phyloP scores from a whole-genome alignment of 495 filamentous ascomycete species.

The Penicillium silybi region DNA sequence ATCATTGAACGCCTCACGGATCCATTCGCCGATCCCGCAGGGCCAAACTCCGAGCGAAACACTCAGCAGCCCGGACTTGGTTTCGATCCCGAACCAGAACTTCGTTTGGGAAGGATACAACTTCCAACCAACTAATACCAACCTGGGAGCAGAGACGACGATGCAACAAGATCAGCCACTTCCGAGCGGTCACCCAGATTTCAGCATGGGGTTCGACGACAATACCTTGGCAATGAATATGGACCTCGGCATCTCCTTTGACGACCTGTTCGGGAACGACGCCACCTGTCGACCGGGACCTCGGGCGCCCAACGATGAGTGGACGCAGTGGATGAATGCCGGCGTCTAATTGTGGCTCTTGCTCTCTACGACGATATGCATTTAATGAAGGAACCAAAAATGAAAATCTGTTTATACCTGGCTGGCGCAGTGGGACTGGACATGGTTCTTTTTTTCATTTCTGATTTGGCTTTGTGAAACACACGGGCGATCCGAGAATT shows the following conservation, averaged over 20 bases:
- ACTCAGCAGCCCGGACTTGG: constrained; percentile 42
- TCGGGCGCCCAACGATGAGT: constrained; percentile 34
- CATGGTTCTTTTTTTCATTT: constrained; percentile 2
- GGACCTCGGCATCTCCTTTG: constrained; percentile 39
- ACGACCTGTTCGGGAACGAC: constrained; percentile 42
- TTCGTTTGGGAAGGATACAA: constrained; percentile 45
- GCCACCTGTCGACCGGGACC: constrained; percentile 18
- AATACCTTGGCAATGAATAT: constrained; percentile 30
- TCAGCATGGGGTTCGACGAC: constrained; percentile 32
- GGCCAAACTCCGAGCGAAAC: constrained; percentile 31
- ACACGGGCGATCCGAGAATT: background rate
- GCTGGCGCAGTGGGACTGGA: constrained; percentile 8
- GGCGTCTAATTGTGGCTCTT: constrained; percentile 5
- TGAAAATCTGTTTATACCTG: constrained; percentile 23
- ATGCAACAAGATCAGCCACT: constrained; percentile 18
- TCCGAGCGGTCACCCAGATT: constrained; percentile 18
- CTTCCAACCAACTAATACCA: constrained; percentile 24
- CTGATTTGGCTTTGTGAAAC: constrained; percentile 1
- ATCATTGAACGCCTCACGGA: constrained; percentile 24
- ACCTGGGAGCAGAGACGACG: constrained; percentile 13
- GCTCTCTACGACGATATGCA: constrained; percentile 22
- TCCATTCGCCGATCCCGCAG: constrained; percentile 36
- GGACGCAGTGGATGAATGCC: constrained; percentile 43
- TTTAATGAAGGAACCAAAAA: constrained; percentile 17
- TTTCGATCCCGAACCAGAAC: constrained; percentile 45